A percentile compares a stretch with the other conserved stretches of the same genome.
These are phyloP conservation scores for Fusarium sp. DNA, from an alignment of 2,329 filamentous ascomycete species.

Conservation along the genomic window DNA sequence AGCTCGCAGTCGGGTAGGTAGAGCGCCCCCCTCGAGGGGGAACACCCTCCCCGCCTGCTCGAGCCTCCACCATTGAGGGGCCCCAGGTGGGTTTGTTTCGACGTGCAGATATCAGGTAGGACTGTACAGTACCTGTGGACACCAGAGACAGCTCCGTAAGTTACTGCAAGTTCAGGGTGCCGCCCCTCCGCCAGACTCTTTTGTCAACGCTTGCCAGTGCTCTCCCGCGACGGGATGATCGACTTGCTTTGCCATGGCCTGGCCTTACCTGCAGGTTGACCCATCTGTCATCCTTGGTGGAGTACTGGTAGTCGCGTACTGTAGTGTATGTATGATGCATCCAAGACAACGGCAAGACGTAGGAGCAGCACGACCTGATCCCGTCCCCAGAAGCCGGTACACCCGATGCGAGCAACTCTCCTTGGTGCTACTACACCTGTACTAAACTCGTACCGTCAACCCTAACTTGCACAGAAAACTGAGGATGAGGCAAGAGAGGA, in stretches of 20 bases:
- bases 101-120: constrained; percentile 46
- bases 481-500: neutral
- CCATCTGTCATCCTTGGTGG: constrained; percentile 21
- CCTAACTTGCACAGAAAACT: neutral
- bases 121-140: constrained; percentile 45
- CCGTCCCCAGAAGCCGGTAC: constrained; percentile 8
- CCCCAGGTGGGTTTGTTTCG: constrained; percentile 38
- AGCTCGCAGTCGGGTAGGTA: constrained; percentile 41
- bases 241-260: constrained; percentile 31
- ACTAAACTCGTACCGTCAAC: neutral
- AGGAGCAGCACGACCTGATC: constrained; percentile 2
- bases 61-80: constrained; percentile 20
- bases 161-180: constrained; percentile 10
- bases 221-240: constrained; percentile 31
- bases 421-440: neutral
- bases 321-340: constrained; percentile 30
- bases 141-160: constrained; percentile 36
- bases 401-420: constrained; percentile 1
- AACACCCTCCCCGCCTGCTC: constrained; percentile 27
- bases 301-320: constrained; percentile 16
- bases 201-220: constrained; percentile 31
- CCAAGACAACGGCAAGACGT: constrained; percentile 25
- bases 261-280: constrained; percentile 29
- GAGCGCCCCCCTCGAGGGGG: constrained; percentile 16
- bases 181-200: constrained; percentile 15